Base-by-base conservation (phyloP, 225 moss, liverwort and hornwort genomes). In the Marchantia polymorpha region DNA sequence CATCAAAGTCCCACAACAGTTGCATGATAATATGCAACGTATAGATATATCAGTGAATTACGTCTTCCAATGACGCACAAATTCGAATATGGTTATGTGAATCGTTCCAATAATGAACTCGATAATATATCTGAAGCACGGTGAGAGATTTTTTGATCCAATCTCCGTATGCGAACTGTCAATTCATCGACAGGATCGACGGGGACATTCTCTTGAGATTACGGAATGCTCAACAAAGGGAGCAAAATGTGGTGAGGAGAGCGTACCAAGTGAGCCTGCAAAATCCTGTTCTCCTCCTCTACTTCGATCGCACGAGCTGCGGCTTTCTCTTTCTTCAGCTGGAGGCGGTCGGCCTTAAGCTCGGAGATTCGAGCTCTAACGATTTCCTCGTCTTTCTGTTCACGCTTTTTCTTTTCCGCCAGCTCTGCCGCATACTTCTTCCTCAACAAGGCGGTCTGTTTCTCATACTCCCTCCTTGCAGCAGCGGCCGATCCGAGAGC, bases 371-470 rank as follows among this genome's bases (percentile, higher is more conserved):
- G 81, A 85, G 87, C 90, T 29, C 90, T 85, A 70, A 77, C 85
- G 51, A 92, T 52, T 25, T 89, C 64, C 86, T 90, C 89, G 66
- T 90, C 87, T 76, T 91, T 89, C 73, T 49, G 63, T 84, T 84
- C 86, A 87, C 92, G 89, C 84, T 82, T 84, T 67, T 69, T 81
- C 82, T 90, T 93, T 73, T 86, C 71, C 68, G 79, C 87, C 89
- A 92, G 86, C 49, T 92, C 94, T 58, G 86, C 90, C 23, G 91
- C 90, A 71, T 89, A 97, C 78, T 89, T 88, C 87, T 92, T 94
- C 83, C 94, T 89, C 86, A 94, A 77, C 74, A 87, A 85, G 14
- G 94, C 86, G 56, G 88, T 84, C 81, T 91, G 86, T 76, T 85
- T 87, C 72, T 86, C 90, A 75, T 97, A 94, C 65, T 93, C 88